Base-by-base conservation (phyloP, 345 rosid species). In the Arabidopsis suecica region DNA sequence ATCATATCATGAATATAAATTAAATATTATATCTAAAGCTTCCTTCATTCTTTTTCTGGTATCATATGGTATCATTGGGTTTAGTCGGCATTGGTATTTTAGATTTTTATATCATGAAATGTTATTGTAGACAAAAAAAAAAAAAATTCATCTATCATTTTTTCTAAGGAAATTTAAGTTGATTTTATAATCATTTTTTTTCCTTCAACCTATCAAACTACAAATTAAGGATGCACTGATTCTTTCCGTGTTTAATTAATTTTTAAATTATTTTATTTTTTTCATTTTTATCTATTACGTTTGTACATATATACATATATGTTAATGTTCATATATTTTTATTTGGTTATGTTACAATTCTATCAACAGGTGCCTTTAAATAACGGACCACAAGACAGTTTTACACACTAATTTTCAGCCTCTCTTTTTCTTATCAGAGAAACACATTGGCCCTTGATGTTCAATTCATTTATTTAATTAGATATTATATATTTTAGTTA, bases 301-400 rank as follows among this genome's bases (percentile, higher is more conserved):
- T 9, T 9, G 40, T 37, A 2, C 8, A 8, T 36, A 36, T 37
- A 8, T 23, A 37, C 9, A 37, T 7, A 7, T 37, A 37, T 37
- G 9, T 6, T 7, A 7, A 9, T 36, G 40, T 7, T 36, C 6
- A 36, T 36, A 9, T 8, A 36, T 36, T 36, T 36, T 36, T 2
- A 23, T 7, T 36, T 36, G 7, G 10, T 36, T 36, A 36, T 36
- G 9, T 9, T 36, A 36, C 40, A 36, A 36, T 2, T 6, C 40
- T 36, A 7, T 7, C 40, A 23, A 23, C 25, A 23, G 66, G 80
- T 73, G 22, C 74, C 71, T 82, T 77, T 85, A 68, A 61, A 62
- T 77, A 82, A 81, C 81, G 81, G 81, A 85, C 85, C 62, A 88
- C 86, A 85, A 84, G 90, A 83, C 93, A 82, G 80, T 61, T 79